Evolutionary conservation across 2,329 filamentous ascomycete genomes (phyloP).

Genomic region (Aspergillus phoenicis): DNA sequence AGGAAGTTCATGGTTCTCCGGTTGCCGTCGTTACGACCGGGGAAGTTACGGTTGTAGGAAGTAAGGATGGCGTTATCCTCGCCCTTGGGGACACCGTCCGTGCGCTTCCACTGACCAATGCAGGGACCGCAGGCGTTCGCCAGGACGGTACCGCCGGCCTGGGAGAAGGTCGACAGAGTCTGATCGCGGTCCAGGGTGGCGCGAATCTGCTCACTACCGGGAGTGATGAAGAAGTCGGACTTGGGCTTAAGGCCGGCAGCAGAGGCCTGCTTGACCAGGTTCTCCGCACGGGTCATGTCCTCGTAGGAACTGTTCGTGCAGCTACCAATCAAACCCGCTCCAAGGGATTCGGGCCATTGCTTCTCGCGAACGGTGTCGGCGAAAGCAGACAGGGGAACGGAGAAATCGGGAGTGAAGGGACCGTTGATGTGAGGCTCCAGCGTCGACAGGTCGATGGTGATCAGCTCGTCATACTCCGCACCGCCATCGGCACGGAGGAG

Average conservation of each 20-base stretch:
- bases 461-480: slow-evolving; percentile 85
- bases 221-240: slow-evolving; percentile 92
- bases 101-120: slow-evolving; percentile 93
- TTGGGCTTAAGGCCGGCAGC: slow-evolving; percentile 88
- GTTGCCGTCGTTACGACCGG: slow-evolving; percentile 95
- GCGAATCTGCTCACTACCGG: slow-evolving; percentile 93
- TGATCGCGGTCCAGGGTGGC: slow-evolving; percentile 89
- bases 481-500: slow-evolving; percentile 76
- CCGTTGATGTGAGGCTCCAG: slow-evolving; percentile 97
- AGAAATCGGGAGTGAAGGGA: slow-evolving; percentile 93
- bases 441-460: slow-evolving; percentile 85
- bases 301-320: slow-evolving; percentile 99
- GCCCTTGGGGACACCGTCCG: slow-evolving; percentile 80
- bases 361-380: slow-evolving; percentile 80
- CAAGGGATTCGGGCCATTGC: slow-evolving; percentile 87
- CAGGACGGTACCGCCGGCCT: slow-evolving; percentile 83
- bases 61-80: slow-evolving; percentile 92
- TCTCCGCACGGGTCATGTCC: slow-evolving; percentile 95
- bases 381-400: slow-evolving; percentile 88
- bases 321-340: slow-evolving; percentile 91
- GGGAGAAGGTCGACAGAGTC: slow-evolving; percentile 80
- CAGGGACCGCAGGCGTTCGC: slow-evolving; percentile 95
- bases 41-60: slow-evolving; percentile 98
- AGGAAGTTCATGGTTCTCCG: slow-evolving; percentile 98
- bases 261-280: slow-evolving; percentile 86